Evolutionary conservation across 257 asterid species (phyloP).

Genomic region (Primulina huaijiensis): DNA sequence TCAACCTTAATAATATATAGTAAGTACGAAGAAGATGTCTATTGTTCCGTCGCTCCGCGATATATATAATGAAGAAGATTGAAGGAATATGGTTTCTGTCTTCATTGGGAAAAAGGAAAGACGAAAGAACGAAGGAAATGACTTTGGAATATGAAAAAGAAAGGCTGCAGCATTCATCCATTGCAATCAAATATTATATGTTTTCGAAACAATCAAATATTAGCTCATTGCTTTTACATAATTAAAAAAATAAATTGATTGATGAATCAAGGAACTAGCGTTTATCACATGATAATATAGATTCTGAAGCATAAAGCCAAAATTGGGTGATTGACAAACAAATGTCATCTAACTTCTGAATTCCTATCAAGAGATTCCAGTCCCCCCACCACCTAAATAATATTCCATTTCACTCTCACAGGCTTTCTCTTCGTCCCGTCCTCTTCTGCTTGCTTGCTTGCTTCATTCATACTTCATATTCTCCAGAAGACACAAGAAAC

Average conservation of each 20-base stretch:
- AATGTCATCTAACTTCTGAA: background rate
- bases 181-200: background rate
- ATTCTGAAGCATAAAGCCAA: background rate
- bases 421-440: background rate
- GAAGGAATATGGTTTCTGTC: background rate
- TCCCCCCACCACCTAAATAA: background rate
- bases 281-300: too few relatives aligned
- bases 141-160: background rate
- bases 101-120: background rate
- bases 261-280: too few relatives aligned
- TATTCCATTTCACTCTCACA: background rate
- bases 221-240: too few relatives aligned
- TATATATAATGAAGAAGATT: background rate
- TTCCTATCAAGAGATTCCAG: background rate
- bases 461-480: background rate
- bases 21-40: background rate
- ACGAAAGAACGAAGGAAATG: background rate
- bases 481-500: background rate
- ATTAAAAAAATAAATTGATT: too few relatives aligned
- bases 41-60: background rate
- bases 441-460: background rate
- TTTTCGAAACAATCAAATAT: too few relatives aligned
- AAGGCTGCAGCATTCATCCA: background rate
- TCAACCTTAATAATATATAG: too few relatives aligned
- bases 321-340: background rate